Conservation (phyloP, 176 grass and related monocot species). For the Phyllostachys edulis region DNA sequence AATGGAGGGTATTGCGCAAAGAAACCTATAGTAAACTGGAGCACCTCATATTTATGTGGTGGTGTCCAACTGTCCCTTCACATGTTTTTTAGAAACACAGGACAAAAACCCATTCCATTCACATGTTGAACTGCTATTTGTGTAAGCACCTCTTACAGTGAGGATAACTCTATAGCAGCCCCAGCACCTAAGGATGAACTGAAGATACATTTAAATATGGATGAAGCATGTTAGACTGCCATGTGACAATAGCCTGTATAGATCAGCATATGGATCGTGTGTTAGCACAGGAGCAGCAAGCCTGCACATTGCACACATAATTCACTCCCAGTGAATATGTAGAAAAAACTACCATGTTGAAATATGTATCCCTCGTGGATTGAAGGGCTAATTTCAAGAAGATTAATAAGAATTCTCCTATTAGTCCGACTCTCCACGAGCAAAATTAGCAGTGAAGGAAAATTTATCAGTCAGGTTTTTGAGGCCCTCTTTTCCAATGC, state of each 20-base stretch:
- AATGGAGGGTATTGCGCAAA: background rate
- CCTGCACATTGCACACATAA: background rate
- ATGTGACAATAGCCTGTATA: background rate
- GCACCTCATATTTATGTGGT: background rate
- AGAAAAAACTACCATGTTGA: background rate
- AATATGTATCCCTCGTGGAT: background rate
- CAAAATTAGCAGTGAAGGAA: background rate
- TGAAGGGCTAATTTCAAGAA: background rate
- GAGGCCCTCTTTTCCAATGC: background rate
- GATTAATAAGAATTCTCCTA: background rate
- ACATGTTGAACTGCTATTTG: background rate
- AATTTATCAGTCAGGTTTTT: background rate
- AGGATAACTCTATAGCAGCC: background rate
- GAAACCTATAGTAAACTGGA: background rate
- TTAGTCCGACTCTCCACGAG: background rate
- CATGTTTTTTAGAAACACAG: background rate
- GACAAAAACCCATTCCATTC: background rate
- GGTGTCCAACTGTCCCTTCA: background rate
- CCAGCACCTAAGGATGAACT: background rate
- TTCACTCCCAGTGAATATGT: background rate
- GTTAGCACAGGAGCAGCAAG: background rate
- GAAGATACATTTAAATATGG: background rate
- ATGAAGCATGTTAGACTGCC: conserved; percentile 10
- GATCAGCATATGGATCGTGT: background rate
- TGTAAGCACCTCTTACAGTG: background rate